Conservation (phyloP, 202 grass and related monocot genomes). For the Setaria italica region DNA sequence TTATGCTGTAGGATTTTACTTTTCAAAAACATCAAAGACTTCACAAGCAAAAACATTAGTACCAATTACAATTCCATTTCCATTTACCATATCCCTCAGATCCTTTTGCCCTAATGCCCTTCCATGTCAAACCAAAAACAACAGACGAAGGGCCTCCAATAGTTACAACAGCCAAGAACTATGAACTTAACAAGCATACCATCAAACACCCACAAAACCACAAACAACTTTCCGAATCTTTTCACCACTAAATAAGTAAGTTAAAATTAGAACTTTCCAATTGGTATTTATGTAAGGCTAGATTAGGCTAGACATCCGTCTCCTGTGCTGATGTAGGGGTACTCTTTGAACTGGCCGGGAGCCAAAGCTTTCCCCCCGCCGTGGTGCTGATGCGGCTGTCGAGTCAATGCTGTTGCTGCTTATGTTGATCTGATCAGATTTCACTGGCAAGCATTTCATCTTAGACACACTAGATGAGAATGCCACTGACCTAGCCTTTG, state of each 20-base stretch:
- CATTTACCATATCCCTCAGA: constrained; percentile 36
- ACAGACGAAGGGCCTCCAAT: constrained; percentile 47
- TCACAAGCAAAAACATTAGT: constrained; percentile 7
- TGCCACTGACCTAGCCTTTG: constrained; percentile 50
- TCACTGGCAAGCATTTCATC: constrained; percentile 37
- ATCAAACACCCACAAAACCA: constrained; percentile 23
- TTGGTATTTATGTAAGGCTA: constrained; percentile 40
- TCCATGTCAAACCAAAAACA: constrained; percentile 79
- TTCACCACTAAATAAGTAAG: constrained; percentile 38
- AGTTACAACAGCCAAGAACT: constrained; percentile 47
- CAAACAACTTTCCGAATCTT: constrained; percentile 38
- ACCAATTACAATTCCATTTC: constrained; percentile 40
- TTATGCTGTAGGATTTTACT: background rate
- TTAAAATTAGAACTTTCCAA: constrained; percentile 37
- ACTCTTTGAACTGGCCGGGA: constrained; percentile 53
- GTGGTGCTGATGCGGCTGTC: constrained; percentile 48
- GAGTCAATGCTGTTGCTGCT: constrained; percentile 69
- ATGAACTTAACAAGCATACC: constrained; percentile 44
- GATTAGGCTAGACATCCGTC: constrained; percentile 74
- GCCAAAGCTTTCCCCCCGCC: constrained; percentile 49
- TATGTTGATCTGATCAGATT: constrained; percentile 50
- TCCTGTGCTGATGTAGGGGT: constrained; percentile 68
- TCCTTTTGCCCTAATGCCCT: constrained; percentile 31
- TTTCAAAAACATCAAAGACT: background rate
- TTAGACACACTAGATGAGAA: constrained; percentile 38